Conservation (phyloP, 495 filamentous ascomycete species). For the Chlorociboria aeruginascens region DNA sequence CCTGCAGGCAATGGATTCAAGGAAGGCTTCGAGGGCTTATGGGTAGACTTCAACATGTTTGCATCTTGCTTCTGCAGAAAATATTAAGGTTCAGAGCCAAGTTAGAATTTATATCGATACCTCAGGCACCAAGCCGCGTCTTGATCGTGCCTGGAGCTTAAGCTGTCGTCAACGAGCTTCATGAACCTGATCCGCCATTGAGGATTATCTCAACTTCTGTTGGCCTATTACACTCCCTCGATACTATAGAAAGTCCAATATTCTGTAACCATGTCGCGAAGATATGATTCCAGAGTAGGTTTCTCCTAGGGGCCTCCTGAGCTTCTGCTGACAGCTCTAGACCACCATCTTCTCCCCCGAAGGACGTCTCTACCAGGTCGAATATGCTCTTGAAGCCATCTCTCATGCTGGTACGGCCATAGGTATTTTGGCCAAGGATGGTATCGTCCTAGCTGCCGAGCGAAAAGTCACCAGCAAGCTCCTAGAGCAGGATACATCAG, state of each 20-base stretch:
- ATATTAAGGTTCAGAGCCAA: neutral
- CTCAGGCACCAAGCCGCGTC: neutral
- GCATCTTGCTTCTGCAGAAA: neutral
- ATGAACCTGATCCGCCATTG: neutral
- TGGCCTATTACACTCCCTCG: neutral
- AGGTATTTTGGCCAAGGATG: constrained; percentile 93
- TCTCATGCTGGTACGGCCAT: constrained; percentile 96
- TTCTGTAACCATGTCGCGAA: constrained; percentile 66
- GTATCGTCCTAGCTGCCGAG: constrained; percentile 97
- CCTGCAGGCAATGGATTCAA: constrained; percentile 56
- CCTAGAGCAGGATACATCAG: constrained; percentile 96
- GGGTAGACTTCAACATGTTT: constrained; percentile 52
- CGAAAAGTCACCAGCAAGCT: constrained; percentile 99
- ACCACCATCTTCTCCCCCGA: constrained; percentile 99
- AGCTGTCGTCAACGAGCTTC: constrained; percentile 8
- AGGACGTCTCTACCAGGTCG: constrained; percentile 95
- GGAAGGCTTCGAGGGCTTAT: constrained; percentile 30
- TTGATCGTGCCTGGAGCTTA: constrained; percentile 16
- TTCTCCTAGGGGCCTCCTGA: constrained; percentile 9
- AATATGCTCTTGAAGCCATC: constrained; percentile 98
- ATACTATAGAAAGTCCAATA: neutral
- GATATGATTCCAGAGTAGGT: constrained; percentile 94
- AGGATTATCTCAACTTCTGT: neutral
- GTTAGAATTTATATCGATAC: neutral
- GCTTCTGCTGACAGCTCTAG: constrained; percentile 42